Evolutionary conservation across 768 basidiomycete species (phyloP).

Genomic region (Rhizopogon roseolus): DNA sequence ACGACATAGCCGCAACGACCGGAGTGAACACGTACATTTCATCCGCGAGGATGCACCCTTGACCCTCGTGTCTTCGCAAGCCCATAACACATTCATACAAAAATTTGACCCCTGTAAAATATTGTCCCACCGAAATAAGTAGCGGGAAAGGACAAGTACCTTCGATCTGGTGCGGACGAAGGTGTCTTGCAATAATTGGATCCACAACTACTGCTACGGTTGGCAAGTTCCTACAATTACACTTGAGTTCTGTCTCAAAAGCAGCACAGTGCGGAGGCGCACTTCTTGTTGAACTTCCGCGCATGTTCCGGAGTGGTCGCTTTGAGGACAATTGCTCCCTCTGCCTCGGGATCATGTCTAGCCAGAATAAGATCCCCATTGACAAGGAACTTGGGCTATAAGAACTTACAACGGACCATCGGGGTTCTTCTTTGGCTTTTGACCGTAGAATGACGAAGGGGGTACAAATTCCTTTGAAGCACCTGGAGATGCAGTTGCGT

Average conservation of each 20-base stretch:
- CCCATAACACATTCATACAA: slow-evolving; percentile 98
- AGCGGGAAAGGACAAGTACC: slow-evolving; percentile 34
- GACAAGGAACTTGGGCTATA: not conserved
- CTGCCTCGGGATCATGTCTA: slow-evolving; percentile 74
- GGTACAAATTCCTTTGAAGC: slow-evolving; percentile 36
- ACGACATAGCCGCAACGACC: not conserved
- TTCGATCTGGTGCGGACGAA: slow-evolving; percentile 89
- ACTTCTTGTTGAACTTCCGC: slow-evolving; percentile 70
- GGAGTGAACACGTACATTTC: slow-evolving; percentile 61
- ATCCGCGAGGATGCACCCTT: slow-evolving; percentile 95
- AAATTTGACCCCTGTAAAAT: slow-evolving; percentile 65
- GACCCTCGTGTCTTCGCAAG: slow-evolving; percentile 81
- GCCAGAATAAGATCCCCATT: not conserved
- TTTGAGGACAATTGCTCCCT: slow-evolving; percentile 85
- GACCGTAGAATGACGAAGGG: slow-evolving; percentile 60
- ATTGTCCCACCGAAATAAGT: too few relatives aligned
- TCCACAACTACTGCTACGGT: slow-evolving; percentile 86
- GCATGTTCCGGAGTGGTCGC: slow-evolving; percentile 65
- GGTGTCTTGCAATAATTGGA: slow-evolving; percentile 67
- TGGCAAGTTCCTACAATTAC: slow-evolving; percentile 45
- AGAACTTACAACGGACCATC: slow-evolving; percentile 43
- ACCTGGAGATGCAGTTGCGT: slow-evolving; percentile 4
- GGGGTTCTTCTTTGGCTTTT: slow-evolving; percentile 25
- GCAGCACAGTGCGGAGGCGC: slow-evolving; percentile 4
- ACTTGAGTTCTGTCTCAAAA: not conserved